Conservation (phyloP, 2,329 filamentous ascomycete species). For the Aspergillus puulaauensis region DNA sequence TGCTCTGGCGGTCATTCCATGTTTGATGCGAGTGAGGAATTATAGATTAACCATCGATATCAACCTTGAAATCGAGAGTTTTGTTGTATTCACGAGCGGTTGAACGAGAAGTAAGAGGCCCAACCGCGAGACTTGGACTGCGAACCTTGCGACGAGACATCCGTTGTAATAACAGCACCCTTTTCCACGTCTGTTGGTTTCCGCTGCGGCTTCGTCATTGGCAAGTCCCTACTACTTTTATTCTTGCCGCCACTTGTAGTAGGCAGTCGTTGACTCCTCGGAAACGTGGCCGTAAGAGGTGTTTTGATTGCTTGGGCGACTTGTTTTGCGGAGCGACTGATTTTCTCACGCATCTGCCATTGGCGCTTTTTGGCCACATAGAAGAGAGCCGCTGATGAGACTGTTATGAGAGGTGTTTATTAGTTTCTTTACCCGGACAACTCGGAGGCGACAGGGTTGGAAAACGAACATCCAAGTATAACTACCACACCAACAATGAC, state of each 20-base stretch:
- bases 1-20: neutral
- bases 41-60: neutral
- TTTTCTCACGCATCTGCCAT: conserved; percentile 19
- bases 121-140: conserved; percentile 8
- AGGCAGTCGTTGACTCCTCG: conserved; percentile 1
- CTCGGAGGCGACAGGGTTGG: neutral
- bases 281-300: conserved; percentile 17
- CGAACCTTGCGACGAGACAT: neutral
- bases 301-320: conserved; percentile 17
- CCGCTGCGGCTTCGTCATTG: neutral
- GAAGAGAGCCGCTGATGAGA: conserved; percentile 19
- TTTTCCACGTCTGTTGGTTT: conserved; percentile 14
- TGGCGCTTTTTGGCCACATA: conserved; percentile 21
- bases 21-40: too few relatives aligned
- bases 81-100: conserved; percentile 1
- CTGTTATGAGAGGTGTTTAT: conserved; percentile 3
- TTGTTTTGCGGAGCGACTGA: conserved; percentile 16
- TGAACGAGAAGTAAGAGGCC: conserved; percentile 16
- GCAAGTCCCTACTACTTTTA: neutral
- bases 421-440: neutral
- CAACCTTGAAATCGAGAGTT: neutral
- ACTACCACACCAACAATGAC: conserved; percentile 21
- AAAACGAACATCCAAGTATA: conserved; percentile 19
- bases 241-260: neutral
- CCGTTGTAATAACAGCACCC: conserved; percentile 3